Percentiles rank a stretch among this genome's conserved stretches.
These are phyloP conservation scores for Zoysia matrella DNA, from an alignment of 202 grass and related monocot species.

Conservation along the genomic window DNA sequence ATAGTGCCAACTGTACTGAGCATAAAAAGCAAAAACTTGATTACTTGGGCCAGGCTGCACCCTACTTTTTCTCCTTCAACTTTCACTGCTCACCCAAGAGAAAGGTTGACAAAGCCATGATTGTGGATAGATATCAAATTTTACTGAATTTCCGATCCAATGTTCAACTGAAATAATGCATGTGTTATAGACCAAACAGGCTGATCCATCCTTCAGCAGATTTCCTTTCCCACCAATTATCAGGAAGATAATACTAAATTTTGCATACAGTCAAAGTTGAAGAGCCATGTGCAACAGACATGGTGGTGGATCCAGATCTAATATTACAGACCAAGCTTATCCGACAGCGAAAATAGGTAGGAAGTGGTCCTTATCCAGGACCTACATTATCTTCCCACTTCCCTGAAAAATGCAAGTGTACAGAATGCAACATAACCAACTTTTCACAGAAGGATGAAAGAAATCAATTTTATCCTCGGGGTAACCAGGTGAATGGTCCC, in stretches of 20 bases:
- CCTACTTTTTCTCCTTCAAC: slow-evolving; percentile 26
- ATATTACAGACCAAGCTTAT: slow-evolving; percentile 2
- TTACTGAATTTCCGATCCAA: background rate
- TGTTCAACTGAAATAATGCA: background rate
- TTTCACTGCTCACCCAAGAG: slow-evolving; percentile 2
- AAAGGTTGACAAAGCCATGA: slow-evolving; percentile 10
- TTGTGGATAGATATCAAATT: slow-evolving; percentile 26
- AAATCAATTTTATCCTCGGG: slow-evolving; percentile 45
- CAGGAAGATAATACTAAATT: background rate
- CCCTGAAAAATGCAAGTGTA: slow-evolving; percentile 44
- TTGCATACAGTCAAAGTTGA: background rate
- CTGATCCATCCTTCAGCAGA: background rate
- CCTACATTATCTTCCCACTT: slow-evolving; percentile 49
- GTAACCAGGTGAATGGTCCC: slow-evolving; percentile 44
- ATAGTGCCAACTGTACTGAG: slow-evolving; percentile 49
- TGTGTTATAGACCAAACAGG: slow-evolving; percentile 19
- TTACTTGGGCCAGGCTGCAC: slow-evolving; percentile 45
- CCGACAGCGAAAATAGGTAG: slow-evolving; percentile 27
- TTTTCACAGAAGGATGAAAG: slow-evolving; percentile 52
- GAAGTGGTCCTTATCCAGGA: slow-evolving; percentile 46
- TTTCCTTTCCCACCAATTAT: background rate
- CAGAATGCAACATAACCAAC: slow-evolving; percentile 50
- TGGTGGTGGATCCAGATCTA: slow-evolving; percentile 17
- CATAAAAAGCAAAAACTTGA: slow-evolving; percentile 50
- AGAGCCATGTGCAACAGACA: background rate